Conservation (phyloP, 1,284 basidiomycete species). For the Leccinum angustisporum region DNA sequence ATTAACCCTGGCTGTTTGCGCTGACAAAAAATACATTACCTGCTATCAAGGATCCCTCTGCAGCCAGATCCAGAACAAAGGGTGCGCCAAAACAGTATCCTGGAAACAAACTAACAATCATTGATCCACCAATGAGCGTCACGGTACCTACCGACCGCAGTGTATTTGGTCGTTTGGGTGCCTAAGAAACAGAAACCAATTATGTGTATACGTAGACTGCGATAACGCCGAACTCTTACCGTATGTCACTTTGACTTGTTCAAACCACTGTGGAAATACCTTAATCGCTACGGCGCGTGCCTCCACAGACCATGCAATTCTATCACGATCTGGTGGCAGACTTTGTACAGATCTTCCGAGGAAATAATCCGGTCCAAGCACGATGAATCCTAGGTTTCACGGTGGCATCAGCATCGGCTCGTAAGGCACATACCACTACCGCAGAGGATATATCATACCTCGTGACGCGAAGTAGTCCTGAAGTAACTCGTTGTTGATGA, state of each 20-base stretch:
- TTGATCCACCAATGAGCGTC: neutral
- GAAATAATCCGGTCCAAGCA: conserved; percentile 33
- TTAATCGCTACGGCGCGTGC: conserved; percentile 6
- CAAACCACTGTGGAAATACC: conserved; percentile 25
- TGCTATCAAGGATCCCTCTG: conserved; percentile 44
- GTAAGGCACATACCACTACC: neutral
- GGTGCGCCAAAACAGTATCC: conserved; percentile 60
- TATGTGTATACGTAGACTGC: neutral
- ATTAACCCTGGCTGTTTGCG: neutral
- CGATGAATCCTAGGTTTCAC: conserved; percentile 23
- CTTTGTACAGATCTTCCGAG: conserved; percentile 21
- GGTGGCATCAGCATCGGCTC: neutral
- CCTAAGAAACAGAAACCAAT: conserved; percentile 6
- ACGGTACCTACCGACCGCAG: conserved; percentile 35
- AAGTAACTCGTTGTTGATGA: conserved; percentile 48
- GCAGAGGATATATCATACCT: conserved; percentile 32
- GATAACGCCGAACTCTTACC: conserved; percentile 9
- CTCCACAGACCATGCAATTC: conserved; percentile 16
- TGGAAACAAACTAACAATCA: conserved; percentile 15
- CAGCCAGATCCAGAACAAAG: conserved; percentile 45
- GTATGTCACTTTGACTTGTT: conserved; percentile 23
- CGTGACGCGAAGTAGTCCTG: conserved; percentile 52
- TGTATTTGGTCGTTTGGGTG: conserved; percentile 32
- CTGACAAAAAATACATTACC: conserved; percentile 31
- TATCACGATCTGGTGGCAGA: conserved; percentile 10